These are phyloP conservation scores for Lindgomyces ingoldianus DNA, from an alignment of 495 filamentous ascomycete genomes.

Conservation along the genomic window DNA sequence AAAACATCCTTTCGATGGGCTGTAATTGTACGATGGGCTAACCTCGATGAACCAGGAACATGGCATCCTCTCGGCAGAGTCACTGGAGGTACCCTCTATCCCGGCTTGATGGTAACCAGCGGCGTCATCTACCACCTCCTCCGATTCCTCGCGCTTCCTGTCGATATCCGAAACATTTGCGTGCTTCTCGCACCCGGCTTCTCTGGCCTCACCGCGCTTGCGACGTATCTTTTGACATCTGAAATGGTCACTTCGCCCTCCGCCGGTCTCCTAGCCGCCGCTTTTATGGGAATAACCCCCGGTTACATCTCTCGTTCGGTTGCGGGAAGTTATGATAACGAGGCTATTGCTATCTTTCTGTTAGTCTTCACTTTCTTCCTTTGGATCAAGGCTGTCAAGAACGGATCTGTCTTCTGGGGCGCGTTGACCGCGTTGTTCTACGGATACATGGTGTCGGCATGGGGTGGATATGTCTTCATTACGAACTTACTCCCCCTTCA, in stretches of 20 bases:
- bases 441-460: conserved; percentile 99
- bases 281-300: conserved; percentile 96
- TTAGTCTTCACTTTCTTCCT: conserved; percentile 98
- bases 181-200: conserved; percentile 94
- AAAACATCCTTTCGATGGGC: not conserved
- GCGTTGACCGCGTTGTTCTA: conserved; percentile 95
- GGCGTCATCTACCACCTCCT: conserved; percentile 94
- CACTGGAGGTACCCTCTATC: conserved; percentile 97
- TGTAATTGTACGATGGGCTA: conserved; percentile 12
- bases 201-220: conserved; percentile 91
- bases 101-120: conserved; percentile 98
- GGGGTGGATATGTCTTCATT: conserved; percentile 99
- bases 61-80: conserved; percentile 99
- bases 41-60: conserved; percentile 62
- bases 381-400: conserved; percentile 98
- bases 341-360: conserved; percentile 98
- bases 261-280: conserved; percentile 89
- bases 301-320: conserved; percentile 98
- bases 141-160: conserved; percentile 85
- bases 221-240: conserved; percentile 92
- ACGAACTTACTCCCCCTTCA: conserved; percentile 97
- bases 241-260: conserved; percentile 93
- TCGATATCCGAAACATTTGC: conserved; percentile 98
- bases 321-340: conserved; percentile 98
- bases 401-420: conserved; percentile 93